phyloP scores from a whole-genome alignment of 345 rosid species.

The Angophora floribunda region DNA sequence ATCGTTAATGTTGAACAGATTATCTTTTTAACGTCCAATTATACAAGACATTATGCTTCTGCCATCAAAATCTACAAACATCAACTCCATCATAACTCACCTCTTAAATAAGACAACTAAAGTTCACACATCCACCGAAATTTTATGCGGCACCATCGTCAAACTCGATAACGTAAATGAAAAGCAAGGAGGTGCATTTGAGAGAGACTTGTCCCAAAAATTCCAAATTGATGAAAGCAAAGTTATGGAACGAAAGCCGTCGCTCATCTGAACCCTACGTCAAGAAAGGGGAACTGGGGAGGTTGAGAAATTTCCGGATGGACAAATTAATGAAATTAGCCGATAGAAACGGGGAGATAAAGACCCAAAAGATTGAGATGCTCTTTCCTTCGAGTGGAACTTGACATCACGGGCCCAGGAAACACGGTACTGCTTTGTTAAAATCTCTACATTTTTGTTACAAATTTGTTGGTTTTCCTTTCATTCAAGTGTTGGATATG shows the following conservation, averaged over 20 bases:
- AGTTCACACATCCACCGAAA: background rate
- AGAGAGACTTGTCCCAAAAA: background rate
- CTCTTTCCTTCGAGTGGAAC: background rate
- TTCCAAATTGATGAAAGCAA: background rate
- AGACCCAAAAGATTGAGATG: background rate
- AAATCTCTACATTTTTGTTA: background rate
- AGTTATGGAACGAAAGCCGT: background rate
- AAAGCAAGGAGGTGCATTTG: background rate
- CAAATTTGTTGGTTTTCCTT: background rate
- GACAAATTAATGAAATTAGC: background rate
- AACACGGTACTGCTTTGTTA: background rate
- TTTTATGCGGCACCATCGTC: background rate
- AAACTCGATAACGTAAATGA: background rate
- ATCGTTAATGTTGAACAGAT: background rate
- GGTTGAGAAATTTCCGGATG: background rate
- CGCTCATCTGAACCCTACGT: background rate
- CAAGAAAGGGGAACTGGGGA: background rate
- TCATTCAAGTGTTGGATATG: background rate
- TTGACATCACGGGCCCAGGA: background rate
- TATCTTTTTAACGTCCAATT: background rate
- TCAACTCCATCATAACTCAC: background rate
- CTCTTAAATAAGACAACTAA: background rate
- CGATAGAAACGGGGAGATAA: background rate
- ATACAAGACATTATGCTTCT: background rate
- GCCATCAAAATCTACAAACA: background rate